These are phyloP conservation scores for Zygoascus biomembranicola DNA, from an alignment of 805 yeast genomes.

Conservation along the genomic window DNA sequence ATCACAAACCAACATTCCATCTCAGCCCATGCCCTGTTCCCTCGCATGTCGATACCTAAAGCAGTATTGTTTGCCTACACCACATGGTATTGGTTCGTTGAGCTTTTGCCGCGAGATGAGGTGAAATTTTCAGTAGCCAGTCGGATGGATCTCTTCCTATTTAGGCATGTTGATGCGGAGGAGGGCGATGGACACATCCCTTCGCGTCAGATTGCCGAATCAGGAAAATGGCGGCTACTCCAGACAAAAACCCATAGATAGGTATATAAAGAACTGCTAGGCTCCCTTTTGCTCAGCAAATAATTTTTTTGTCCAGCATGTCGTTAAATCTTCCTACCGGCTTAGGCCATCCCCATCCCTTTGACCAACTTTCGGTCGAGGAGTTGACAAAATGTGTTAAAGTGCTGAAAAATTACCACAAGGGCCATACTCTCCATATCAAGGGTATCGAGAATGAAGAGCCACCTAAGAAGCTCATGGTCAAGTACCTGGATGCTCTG, in stretches of 20 bases:
- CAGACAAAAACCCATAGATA: not conserved
- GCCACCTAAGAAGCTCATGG: constrained; percentile 71
- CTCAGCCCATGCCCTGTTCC: no score
- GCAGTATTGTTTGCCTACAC: no score
- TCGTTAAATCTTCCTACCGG: not conserved
- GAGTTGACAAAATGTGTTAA: constrained; percentile 25
- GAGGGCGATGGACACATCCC: not conserved
- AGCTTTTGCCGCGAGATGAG: no score
- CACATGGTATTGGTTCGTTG: no score
- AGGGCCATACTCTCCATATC: constrained; percentile 26
- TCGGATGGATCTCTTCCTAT: not conserved
- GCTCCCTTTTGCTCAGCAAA: not conserved
- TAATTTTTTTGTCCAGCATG: not conserved
- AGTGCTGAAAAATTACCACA: constrained; percentile 20
- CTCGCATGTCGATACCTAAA: no score
- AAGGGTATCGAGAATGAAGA: constrained; percentile 35
- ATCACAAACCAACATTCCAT: no score
- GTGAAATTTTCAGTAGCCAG: no score
- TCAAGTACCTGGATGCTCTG: constrained; percentile 60
- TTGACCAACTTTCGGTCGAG: constrained; percentile 26
- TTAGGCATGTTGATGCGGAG: not conserved
- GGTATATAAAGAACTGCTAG: not conserved
- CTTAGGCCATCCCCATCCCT: constrained; percentile 22
- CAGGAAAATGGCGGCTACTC: not conserved
- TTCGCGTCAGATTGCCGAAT: not conserved